These are phyloP conservation scores for Agrocybe pediades DNA, from an alignment of 768 basidiomycete genomes.

Conservation along the genomic window DNA sequence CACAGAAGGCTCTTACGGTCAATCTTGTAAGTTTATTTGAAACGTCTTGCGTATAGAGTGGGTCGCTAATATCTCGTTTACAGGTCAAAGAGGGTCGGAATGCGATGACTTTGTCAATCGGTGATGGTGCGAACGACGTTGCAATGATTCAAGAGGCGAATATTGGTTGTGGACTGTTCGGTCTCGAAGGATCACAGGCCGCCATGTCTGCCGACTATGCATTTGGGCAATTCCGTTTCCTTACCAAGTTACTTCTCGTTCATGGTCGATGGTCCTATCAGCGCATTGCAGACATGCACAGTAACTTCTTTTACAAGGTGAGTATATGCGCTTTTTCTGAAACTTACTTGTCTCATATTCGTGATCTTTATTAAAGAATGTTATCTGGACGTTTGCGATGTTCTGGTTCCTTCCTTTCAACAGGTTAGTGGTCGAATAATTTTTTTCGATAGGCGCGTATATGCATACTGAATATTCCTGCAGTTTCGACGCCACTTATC, in stretches of 20 bases:
- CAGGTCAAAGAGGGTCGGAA: conserved; percentile 94
- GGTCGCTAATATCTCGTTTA: neutral
- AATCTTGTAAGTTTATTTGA: conserved; percentile 62
- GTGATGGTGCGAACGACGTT: conserved; percentile 97
- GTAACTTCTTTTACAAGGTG: conserved; percentile 98
- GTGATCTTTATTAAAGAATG: conserved; percentile 52
- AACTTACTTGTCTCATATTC: conserved; percentile 7
- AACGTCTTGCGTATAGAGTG: conserved; percentile 5
- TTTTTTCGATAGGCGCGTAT: neutral
- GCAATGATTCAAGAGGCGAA: conserved; percentile 99
- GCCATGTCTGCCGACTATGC: conserved; percentile 99
- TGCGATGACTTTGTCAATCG: conserved; percentile 96
- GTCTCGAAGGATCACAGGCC: conserved; percentile 95
- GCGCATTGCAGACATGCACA: conserved; percentile 94
- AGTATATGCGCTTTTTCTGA: conserved; percentile 11
- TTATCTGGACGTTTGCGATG: conserved; percentile 90
- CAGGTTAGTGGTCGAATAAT: conserved; percentile 67
- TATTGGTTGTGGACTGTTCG: conserved; percentile 91
- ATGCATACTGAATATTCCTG: conserved; percentile 17
- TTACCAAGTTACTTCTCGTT: conserved; percentile 88
- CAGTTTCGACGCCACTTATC: conserved; percentile 92
- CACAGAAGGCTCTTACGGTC: conserved; percentile 97
- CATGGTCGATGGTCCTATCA: conserved; percentile 98
- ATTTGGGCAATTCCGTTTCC: conserved; percentile 94
- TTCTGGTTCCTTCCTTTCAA: conserved; percentile 96